A percentile compares a stretch with the other conserved stretches of the same genome.
Evolutionary conservation across 768 basidiomycete genomes (phyloP).

Genomic region (Asterophora lycoperdoides): DNA sequence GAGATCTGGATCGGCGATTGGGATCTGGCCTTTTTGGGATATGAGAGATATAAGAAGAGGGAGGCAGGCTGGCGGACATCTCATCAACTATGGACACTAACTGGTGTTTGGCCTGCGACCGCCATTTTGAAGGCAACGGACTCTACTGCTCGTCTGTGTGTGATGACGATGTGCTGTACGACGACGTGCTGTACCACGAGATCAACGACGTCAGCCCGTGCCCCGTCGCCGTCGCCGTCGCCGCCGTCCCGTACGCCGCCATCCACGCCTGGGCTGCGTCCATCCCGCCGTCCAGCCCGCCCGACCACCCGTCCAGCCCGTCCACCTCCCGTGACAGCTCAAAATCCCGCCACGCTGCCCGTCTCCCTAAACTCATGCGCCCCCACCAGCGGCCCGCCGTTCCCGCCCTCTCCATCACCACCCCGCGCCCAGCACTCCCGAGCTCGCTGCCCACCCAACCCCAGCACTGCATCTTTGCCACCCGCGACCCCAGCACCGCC

Average conservation of each 20-base stretch:
- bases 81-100: slow-evolving; percentile 53
- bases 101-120: slow-evolving; percentile 68
- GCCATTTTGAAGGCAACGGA: slow-evolving; percentile 42
- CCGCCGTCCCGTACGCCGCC: slow-evolving; percentile 32
- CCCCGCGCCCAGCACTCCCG: slow-evolving; percentile 26
- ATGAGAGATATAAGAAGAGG: slow-evolving; percentile 10
- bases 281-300: slow-evolving; percentile 29
- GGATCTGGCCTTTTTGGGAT: too few relatives aligned
- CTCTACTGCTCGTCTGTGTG: slow-evolving; percentile 53
- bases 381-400: slow-evolving; percentile 37
- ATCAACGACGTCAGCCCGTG: too few relatives aligned
- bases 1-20: background rate
- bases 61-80: too few relatives aligned
- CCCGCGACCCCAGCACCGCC: too few relatives aligned
- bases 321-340: slow-evolving; percentile 16
- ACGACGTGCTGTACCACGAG: slow-evolving; percentile 1
- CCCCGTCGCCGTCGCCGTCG: too few relatives aligned
- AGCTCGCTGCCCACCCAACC: slow-evolving; percentile 32
- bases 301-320: slow-evolving; percentile 10
- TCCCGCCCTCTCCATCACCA: slow-evolving; percentile 46
- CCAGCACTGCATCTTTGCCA: background rate
- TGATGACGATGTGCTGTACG: slow-evolving; percentile 25
- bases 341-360: slow-evolving; percentile 18
- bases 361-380: slow-evolving; percentile 37
- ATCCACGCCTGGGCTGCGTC: slow-evolving; percentile 47